phyloP scores from a whole-genome alignment of 176 grass and related monocot genomes.

The Oryza coarctata region DNA sequence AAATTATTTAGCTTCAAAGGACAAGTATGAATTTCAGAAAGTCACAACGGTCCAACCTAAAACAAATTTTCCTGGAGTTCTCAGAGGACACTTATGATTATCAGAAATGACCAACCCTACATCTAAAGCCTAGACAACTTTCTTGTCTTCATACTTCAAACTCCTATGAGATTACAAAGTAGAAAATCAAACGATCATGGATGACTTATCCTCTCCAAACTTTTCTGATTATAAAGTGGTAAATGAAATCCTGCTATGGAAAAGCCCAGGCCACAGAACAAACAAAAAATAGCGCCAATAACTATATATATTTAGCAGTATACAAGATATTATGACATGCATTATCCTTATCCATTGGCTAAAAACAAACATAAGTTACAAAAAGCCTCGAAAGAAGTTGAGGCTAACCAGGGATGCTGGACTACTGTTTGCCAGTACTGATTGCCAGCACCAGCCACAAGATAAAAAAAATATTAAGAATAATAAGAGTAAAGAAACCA shows the following conservation, averaged over 20 bases:
- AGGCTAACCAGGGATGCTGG: no score
- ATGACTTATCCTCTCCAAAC: no score
- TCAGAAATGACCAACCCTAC: background rate
- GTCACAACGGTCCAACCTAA: background rate
- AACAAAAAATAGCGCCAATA: background rate
- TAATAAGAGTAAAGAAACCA: constrained; percentile 35
- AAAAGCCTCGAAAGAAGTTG: no score
- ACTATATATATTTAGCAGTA: background rate
- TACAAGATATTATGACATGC: background rate
- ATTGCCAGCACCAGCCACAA: background rate
- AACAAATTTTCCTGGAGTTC: background rate
- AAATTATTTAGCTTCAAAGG: background rate
- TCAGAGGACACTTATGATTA: background rate
- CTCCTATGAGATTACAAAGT: background rate
- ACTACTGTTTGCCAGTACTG: no score
- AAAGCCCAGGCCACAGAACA: background rate
- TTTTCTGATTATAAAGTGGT: no score
- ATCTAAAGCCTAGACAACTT: background rate
- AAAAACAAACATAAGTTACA: background rate
- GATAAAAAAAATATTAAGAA: constrained; percentile 10
- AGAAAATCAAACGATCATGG: background rate
- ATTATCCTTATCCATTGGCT: background rate
- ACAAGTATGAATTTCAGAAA: background rate
- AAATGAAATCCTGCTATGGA: constrained; percentile 3
- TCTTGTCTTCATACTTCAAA: background rate